Percentiles rank a stretch among this genome's conserved stretches.
phyloP scores from a whole-genome alignment of 192 early-diverging fungal genomes.

The Podila horticola region DNA sequence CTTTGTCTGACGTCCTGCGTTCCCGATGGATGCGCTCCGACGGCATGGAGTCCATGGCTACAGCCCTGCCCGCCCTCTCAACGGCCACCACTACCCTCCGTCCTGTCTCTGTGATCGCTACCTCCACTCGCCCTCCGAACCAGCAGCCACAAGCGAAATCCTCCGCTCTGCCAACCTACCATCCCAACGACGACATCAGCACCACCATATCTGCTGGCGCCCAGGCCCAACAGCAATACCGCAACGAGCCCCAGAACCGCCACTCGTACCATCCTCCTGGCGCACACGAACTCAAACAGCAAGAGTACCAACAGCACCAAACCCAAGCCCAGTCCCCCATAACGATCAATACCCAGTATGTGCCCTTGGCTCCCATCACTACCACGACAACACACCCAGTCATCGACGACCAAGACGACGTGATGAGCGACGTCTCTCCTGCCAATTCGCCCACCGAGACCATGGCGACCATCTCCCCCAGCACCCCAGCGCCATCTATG shows the following conservation, averaged over 20 bases:
- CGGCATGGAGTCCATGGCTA: slow-evolving; percentile 29
- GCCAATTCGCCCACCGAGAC: slow-evolving; percentile 37
- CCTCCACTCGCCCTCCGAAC: slow-evolving; percentile 14
- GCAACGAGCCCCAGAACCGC: slow-evolving; percentile 20
- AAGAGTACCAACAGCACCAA: slow-evolving; percentile 2
- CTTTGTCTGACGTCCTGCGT: slow-evolving; percentile 59
- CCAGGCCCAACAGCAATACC: not conserved
- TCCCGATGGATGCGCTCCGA: slow-evolving; percentile 65
- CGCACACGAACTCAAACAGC: slow-evolving; percentile 1
- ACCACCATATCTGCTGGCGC: slow-evolving; percentile 10
- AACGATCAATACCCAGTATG: not conserved
- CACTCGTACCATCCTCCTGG: slow-evolving; percentile 43
- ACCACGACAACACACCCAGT: not conserved
- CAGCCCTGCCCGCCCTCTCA: slow-evolving; percentile 22
- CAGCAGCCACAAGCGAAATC: slow-evolving; percentile 16
- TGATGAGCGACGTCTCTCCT: slow-evolving; percentile 43
- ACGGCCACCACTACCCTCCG: slow-evolving; percentile 27
- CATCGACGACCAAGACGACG: slow-evolving; percentile 18
- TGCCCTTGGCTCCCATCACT: not conserved
- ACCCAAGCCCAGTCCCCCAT: not conserved
- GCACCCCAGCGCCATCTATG: slow-evolving; percentile 17
- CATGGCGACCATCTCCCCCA: slow-evolving; percentile 45
- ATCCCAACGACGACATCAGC: slow-evolving; percentile 43
- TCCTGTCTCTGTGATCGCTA: not conserved
- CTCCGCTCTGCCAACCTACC: slow-evolving; percentile 20